Percentiles rank a stretch among this genome's conserved stretches.
Conservation (phyloP, 768 basidiomycete species). For the Agrocybe pediades region DNA sequence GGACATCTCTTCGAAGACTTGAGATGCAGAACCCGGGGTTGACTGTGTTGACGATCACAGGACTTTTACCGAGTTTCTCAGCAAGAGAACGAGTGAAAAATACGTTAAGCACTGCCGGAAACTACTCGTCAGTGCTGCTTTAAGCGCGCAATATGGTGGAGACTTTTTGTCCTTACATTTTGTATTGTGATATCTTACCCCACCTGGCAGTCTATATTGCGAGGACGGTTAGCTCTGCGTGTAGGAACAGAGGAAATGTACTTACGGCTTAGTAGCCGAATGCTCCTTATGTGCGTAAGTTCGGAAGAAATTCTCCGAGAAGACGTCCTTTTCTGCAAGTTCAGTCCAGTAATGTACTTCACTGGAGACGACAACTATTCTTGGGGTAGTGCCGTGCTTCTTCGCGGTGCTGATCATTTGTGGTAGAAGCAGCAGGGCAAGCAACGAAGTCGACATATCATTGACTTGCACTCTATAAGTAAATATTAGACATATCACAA, state of each 20-base stretch:
- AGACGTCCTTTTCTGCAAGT: conserved; percentile 23
- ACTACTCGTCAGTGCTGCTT: neutral
- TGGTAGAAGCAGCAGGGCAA: conserved; percentile 45
- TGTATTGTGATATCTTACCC: neutral
- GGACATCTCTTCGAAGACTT: conserved; percentile 30
- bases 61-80: conserved; percentile 23
- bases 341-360: conserved; percentile 37
- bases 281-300: conserved; percentile 32
- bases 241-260: neutral
- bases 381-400: conserved; percentile 28
- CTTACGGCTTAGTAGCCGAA: conserved; percentile 22
- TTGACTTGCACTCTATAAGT: conserved; percentile 49
- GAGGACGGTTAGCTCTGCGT: neutral
- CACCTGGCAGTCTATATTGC: neutral
- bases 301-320: conserved; percentile 27
- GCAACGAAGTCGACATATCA: conserved; percentile 39
- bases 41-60: conserved; percentile 35
- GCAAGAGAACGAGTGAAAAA: conserved; percentile 38
- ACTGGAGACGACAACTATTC: conserved; percentile 46
- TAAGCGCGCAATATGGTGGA: neutral
- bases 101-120: conserved; percentile 37
- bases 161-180: conserved; percentile 5
- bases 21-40: conserved; percentile 47
- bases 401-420: conserved; percentile 37
- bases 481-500: neutral